phyloP scores from a whole-genome alignment of 129 eudicot species.

The carrot (Daucus carota) region DNA sequence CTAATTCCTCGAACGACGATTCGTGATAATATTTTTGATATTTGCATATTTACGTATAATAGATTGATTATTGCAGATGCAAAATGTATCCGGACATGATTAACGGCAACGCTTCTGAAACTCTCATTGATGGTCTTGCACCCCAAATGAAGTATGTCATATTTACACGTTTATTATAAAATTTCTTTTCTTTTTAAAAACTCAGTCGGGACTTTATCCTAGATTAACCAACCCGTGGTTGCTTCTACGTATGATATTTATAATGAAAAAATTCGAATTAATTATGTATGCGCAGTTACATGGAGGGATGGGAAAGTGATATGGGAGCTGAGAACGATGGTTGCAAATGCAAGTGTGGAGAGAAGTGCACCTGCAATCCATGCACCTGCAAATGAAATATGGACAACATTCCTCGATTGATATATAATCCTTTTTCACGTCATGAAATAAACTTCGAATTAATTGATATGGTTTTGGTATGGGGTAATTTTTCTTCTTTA shows the following conservation, averaged over 20 bases:
- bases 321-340: conserved; percentile 11
- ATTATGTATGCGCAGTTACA: not conserved
- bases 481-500: not conserved
- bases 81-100: not conserved
- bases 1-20: not conserved
- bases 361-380: conserved; percentile 5
- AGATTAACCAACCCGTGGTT: no score
- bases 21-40: no score
- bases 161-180: not conserved
- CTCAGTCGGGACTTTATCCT: no score
- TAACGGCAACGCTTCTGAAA: not conserved
- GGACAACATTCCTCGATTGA: not conserved
- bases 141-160: conserved; percentile 2
- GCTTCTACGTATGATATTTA: not conserved
- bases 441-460: not conserved
- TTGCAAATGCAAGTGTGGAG: conserved; percentile 12
- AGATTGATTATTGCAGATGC: not conserved
- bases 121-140: not conserved
- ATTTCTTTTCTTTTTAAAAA: no score
- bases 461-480: not conserved
- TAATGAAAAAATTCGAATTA: not conserved
- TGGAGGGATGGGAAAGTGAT: not conserved
- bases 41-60: not conserved
- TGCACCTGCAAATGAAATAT: conserved; percentile 11
- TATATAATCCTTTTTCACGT: not conserved